Conservation (phyloP, 345 rosid genomes). For the Aquilaria sinensis region DNA sequence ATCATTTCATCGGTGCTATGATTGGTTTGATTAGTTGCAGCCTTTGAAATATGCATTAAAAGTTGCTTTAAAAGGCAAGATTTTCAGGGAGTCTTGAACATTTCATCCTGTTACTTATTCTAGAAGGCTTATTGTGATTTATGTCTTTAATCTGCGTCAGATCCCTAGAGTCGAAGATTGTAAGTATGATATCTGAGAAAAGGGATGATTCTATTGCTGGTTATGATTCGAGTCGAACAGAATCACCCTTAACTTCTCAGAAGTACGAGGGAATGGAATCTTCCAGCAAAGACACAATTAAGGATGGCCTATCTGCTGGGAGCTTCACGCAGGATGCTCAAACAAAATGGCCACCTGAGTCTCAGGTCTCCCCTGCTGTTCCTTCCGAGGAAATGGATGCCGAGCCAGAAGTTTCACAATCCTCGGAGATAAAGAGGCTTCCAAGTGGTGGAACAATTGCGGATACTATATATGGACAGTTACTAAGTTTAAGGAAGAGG, state of each 20-base stretch:
- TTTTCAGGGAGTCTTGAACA: neutral
- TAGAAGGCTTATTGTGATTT: neutral
- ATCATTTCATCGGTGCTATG: too few species aligned
- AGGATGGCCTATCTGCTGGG: slow-evolving; percentile 70
- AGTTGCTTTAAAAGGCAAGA: neutral
- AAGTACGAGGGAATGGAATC: slow-evolving; percentile 53
- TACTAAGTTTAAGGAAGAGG: slow-evolving; percentile 42
- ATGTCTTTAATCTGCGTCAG: slow-evolving; percentile 23
- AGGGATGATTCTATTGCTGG: slow-evolving; percentile 27
- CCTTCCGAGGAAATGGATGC: slow-evolving; percentile 29
- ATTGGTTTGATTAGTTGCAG: too few species aligned
- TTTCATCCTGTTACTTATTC: neutral
- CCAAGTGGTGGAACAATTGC: slow-evolving; percentile 26
- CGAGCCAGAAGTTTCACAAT: slow-evolving; percentile 30
- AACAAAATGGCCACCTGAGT: slow-evolving; percentile 48
- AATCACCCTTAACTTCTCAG: slow-evolving; percentile 43
- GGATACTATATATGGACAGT: slow-evolving; percentile 34
- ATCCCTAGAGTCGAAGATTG: slow-evolving; percentile 72
- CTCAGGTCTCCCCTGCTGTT: slow-evolving; percentile 22
- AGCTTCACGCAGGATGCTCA: slow-evolving; percentile 67
- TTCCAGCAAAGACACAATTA: slow-evolving; percentile 49
- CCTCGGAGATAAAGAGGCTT: slow-evolving; percentile 26
- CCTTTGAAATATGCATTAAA: too few species aligned
- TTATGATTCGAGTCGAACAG: slow-evolving; percentile 59
- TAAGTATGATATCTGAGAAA: slow-evolving; percentile 56